These are phyloP conservation scores for Sordariomycetes sp. DNA, from an alignment of 2,329 filamentous ascomycete genomes.

Conservation along the genomic window DNA sequence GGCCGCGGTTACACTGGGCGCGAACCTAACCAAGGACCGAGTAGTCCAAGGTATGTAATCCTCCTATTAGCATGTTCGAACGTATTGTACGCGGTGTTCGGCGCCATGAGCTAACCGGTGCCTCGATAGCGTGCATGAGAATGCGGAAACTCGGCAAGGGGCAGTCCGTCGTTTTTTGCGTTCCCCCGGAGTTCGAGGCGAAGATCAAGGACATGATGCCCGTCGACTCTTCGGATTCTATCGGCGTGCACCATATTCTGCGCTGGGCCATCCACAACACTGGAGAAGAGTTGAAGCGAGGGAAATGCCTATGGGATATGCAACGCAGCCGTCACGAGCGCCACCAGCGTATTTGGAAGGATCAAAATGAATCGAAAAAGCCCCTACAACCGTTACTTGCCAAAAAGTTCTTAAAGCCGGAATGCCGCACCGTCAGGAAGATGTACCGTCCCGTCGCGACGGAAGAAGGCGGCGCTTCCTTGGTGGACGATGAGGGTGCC, in stretches of 20 bases:
- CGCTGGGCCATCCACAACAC: conserved; percentile 50
- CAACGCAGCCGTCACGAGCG: conserved; percentile 43
- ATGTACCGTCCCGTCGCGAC: conserved; percentile 33
- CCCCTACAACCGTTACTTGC: conserved; percentile 18
- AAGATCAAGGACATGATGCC: conserved; percentile 31
- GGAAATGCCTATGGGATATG: conserved; percentile 47
- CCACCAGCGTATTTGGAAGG: conserved; percentile 25
- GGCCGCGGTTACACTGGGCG: conserved; percentile 58
- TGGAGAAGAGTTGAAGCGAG: conserved; percentile 32
- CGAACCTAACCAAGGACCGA: conserved; percentile 55
- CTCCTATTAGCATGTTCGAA: too few relatives aligned
- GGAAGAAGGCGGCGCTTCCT: background rate
- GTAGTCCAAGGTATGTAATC: conserved; percentile 49
- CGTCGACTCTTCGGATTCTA: too few relatives aligned
- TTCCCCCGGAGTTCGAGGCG: conserved; percentile 45
- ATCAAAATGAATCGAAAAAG: background rate
- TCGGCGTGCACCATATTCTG: conserved; percentile 45
- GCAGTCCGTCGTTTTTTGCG: conserved; percentile 52
- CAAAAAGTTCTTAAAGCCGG: conserved; percentile 40
- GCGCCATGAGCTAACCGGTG: conserved; percentile 1
- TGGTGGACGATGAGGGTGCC: conserved; percentile 13
- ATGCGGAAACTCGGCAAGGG: conserved; percentile 58
- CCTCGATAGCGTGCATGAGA: conserved; percentile 51
- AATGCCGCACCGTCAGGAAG: conserved; percentile 37
- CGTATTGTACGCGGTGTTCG: too few relatives aligned